Percentiles rank a stretch among this genome's conserved stretches.
phyloP scores from a whole-genome alignment of 208 protist genomes.

The Leishmania major region DNA sequence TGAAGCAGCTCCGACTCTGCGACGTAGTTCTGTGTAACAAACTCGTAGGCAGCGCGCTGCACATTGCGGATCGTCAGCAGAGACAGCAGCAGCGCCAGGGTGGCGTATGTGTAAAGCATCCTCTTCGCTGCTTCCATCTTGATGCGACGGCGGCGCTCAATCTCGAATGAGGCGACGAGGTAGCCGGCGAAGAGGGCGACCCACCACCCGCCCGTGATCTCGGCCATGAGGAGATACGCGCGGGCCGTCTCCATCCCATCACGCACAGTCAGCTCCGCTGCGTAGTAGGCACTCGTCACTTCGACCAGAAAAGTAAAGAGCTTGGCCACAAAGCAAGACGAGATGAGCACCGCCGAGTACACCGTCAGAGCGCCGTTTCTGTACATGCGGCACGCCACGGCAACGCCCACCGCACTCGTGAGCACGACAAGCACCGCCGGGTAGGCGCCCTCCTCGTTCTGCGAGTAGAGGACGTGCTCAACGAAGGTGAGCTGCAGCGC shows the following conservation, averaged over 20 bases:
- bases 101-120: constrained; percentile 41
- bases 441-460: constrained; percentile 82
- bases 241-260: constrained; percentile 11
- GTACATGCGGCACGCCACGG: constrained; percentile 60
- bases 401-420: constrained; percentile 68
- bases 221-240: constrained; percentile 16
- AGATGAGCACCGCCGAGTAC: constrained; percentile 53
- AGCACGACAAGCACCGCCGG: constrained; percentile 67
- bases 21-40: constrained; percentile 79
- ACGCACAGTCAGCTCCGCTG: constrained; percentile 32
- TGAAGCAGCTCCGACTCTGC: constrained; percentile 50
- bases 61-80: constrained; percentile 72
- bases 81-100: constrained; percentile 35
- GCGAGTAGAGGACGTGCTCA: constrained; percentile 87
- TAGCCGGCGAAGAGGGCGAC: constrained; percentile 51
- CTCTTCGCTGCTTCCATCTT: constrained; percentile 31
- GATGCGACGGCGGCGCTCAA: constrained; percentile 46
- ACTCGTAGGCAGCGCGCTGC: constrained; percentile 82
- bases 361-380: constrained; percentile 59
- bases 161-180: constrained; percentile 57
- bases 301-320: constrained; percentile 77
- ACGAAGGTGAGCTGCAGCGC: constrained; percentile 74
- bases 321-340: constrained; percentile 80
- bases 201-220: constrained; percentile 63
- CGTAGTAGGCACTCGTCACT: constrained; percentile 75